These are phyloP conservation scores for Thalassiosira sp. DNA, from an alignment of 352 stramenopile species.

Conservation along the genomic window DNA sequence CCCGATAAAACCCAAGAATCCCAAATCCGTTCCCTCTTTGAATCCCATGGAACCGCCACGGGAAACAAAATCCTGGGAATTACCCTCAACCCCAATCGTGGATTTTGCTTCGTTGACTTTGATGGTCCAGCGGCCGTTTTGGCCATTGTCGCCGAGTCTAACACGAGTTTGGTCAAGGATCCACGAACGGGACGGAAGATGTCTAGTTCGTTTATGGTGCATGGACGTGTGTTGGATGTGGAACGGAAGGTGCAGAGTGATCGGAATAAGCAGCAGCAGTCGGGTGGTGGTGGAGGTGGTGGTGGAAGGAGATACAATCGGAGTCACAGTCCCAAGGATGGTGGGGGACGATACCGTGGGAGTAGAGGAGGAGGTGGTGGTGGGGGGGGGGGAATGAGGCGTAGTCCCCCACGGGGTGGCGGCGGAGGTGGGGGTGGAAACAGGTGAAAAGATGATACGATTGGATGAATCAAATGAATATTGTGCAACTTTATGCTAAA, in stretches of 20 bases:
- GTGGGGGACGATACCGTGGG: constrained; percentile 26
- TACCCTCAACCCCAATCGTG: constrained; percentile 67
- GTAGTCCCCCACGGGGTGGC: constrained; percentile 40
- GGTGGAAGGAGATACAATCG: constrained; percentile 41
- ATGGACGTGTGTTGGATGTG: constrained; percentile 67
- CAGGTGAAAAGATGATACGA: constrained; percentile 29
- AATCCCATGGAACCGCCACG: constrained; percentile 55
- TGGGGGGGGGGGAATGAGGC: constrained; percentile 34
- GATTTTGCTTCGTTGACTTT: constrained; percentile 80
- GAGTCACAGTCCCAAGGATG: constrained; percentile 29
- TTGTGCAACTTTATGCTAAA: no score
- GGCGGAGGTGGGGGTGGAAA: constrained; percentile 15
- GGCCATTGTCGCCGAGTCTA: constrained; percentile 41
- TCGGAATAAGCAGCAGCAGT: no score
- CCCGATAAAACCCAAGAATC: constrained; percentile 66
- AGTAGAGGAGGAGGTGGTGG: constrained; percentile 37
- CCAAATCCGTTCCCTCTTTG: constrained; percentile 75
- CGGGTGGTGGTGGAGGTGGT: constrained; percentile 1
- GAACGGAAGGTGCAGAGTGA: constrained; percentile 67
- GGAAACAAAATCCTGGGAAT: constrained; percentile 71
- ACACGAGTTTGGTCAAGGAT: constrained; percentile 44
- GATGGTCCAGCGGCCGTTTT: constrained; percentile 60
- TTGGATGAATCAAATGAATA: constrained; percentile 7
- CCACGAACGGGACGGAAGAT: constrained; percentile 44
- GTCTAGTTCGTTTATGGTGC: constrained; percentile 62